Conservation (phyloP, 2,329 filamentous ascomycete genomes). For the Allantophomopsis lycopodina region DNA sequence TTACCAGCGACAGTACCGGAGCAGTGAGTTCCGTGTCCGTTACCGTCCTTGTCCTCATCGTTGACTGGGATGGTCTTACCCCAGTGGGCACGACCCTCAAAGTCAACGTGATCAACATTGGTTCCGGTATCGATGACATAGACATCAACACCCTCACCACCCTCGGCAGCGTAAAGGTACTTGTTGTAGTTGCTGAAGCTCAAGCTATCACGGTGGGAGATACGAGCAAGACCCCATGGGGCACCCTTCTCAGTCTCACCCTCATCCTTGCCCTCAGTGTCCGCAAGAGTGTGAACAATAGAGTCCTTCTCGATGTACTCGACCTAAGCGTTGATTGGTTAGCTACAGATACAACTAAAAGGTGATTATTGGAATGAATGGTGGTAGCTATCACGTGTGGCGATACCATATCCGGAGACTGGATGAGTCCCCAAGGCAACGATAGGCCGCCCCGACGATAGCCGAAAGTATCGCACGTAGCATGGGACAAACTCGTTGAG, state of each 20-base stretch:
- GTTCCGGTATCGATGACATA: constrained; percentile 98
- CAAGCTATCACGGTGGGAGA: constrained; percentile 83
- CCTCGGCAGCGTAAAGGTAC: constrained; percentile 82
- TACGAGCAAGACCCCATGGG: constrained; percentile 97
- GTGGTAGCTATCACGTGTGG: too few relatives aligned
- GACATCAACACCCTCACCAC: constrained; percentile 94
- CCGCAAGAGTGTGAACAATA: constrained; percentile 68
- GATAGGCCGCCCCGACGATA: too few relatives aligned
- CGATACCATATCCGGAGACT: too few relatives aligned
- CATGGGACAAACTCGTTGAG: too few relatives aligned
- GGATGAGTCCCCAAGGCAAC: too few relatives aligned
- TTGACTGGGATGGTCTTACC: constrained; percentile 86
- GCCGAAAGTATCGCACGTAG: too few relatives aligned
- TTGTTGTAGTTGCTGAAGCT: constrained; percentile 95
- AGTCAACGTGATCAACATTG: constrained; percentile 89
- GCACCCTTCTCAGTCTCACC: constrained; percentile 72
- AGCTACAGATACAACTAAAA: constrained; percentile 4
- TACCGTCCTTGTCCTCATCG: constrained; percentile 84
- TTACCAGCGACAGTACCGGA: constrained; percentile 95
- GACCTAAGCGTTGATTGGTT: constrained; percentile 43
- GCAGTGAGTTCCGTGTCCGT: constrained; percentile 98
- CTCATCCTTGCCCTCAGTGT: constrained; percentile 27
- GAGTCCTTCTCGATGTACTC: constrained; percentile 95
- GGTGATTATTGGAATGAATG: background rate
- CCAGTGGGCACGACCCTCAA: constrained; percentile 90